These are phyloP conservation scores for Rhodotorula sp. DNA, from an alignment of 1,284 basidiomycete genomes.

Conservation along the genomic window DNA sequence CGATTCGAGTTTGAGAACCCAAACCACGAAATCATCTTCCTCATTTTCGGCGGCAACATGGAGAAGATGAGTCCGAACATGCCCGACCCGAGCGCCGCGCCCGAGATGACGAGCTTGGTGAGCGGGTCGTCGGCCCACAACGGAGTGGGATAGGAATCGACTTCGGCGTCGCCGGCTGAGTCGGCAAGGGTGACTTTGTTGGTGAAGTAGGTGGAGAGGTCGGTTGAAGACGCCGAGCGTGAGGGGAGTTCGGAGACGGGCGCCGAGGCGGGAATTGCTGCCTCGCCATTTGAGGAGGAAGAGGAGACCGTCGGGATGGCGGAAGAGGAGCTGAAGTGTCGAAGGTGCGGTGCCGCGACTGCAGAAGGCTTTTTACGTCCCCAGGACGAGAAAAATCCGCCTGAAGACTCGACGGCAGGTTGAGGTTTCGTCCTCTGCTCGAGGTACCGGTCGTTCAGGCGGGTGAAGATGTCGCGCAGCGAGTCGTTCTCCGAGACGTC, in stretches of 20 bases:
- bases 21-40: slow-evolving; percentile 36
- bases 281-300: neutral
- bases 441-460: slow-evolving; percentile 40
- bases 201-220: neutral
- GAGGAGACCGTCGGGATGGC: slow-evolving; percentile 11
- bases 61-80: slow-evolving; percentile 35
- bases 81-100: slow-evolving; percentile 38
- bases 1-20: slow-evolving; percentile 28
- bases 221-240: slow-evolving; percentile 5
- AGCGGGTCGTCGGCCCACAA: slow-evolving; percentile 39
- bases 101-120: slow-evolving; percentile 33
- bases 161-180: neutral
- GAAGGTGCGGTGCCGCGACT: neutral
- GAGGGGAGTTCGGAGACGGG: slow-evolving; percentile 7
- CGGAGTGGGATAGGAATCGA: slow-evolving; percentile 23
- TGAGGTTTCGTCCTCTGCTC: neutral
- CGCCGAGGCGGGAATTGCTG: neutral
- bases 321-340: neutral
- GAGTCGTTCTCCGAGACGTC: slow-evolving; percentile 33
- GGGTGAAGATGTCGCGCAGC: slow-evolving; percentile 34
- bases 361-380: slow-evolving; percentile 19
- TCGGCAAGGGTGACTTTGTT: neutral
- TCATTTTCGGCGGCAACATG: slow-evolving; percentile 25
- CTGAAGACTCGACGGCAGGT: neutral
- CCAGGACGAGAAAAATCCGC: slow-evolving; percentile 24